phyloP scores from a whole-genome alignment of 108 stramenopile species.

The Pseudonitzschia pungens region DNA sequence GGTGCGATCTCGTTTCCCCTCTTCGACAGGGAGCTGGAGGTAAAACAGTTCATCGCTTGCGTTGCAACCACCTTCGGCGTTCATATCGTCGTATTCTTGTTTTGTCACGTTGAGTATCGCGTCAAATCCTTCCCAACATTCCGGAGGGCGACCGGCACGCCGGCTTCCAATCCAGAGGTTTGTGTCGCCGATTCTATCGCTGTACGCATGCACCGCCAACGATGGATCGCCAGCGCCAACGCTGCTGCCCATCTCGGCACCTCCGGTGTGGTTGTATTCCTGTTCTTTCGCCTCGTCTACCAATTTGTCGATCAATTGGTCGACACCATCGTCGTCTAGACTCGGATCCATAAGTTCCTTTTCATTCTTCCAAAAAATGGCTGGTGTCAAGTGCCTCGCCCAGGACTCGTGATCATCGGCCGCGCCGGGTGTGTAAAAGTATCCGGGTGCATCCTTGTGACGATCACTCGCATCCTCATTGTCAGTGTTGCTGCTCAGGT shows the following conservation, averaged over 20 bases:
- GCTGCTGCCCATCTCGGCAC: not conserved
- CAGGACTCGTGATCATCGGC: constrained; percentile 81
- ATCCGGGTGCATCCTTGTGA: constrained; percentile 7
- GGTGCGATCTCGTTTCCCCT: constrained; percentile 68
- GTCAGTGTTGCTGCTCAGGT: not conserved
- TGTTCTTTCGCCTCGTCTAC: constrained; percentile 4
- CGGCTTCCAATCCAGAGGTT: constrained; percentile 70
- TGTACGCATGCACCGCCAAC: not conserved
- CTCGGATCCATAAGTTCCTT: constrained; percentile 11
- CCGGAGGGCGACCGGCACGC: constrained; percentile 63
- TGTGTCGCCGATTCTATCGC: constrained; percentile 50
- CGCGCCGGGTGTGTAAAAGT: constrained; percentile 66
- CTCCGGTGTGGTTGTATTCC: not conserved
- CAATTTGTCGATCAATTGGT: constrained; percentile 38
- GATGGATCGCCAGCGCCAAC: not conserved
- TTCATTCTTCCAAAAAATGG: constrained; percentile 59
- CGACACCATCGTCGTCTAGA: constrained; percentile 43
- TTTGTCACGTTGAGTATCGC: constrained; percentile 76
- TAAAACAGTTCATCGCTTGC: constrained; percentile 35
- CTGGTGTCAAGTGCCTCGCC: constrained; percentile 55
- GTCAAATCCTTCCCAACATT: constrained; percentile 72
- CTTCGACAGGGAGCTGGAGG: constrained; percentile 65
- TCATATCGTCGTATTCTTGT: constrained; percentile 50
- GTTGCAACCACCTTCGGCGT: not conserved
- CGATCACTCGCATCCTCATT: not conserved